These are phyloP conservation scores for carrot (Daucus carota) DNA, from an alignment of 129 eudicot species.

Conservation along the genomic window DH1_v3.0 NC_030383.2:52233001-52233500, in stretches of 20 bases:
- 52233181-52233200: slow-evolving; percentile 30
- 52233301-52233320: slow-evolving; percentile 59
- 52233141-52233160: slow-evolving; percentile 12
- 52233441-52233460: slow-evolving; percentile 43
- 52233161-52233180: slow-evolving; percentile 12
- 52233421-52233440: slow-evolving; percentile 28
- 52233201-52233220: slow-evolving; percentile 19
- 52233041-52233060: slow-evolving; percentile 19
- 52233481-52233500: slow-evolving; percentile 70
- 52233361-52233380: slow-evolving; percentile 39
- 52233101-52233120: slow-evolving; percentile 26
- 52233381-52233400: slow-evolving; percentile 26
- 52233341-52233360: slow-evolving; percentile 81
- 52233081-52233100: slow-evolving; percentile 32
- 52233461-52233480: slow-evolving; percentile 66
- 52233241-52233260: slow-evolving; percentile 32
- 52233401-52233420: slow-evolving; percentile 16
- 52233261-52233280: slow-evolving; percentile 16
- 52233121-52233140: slow-evolving; percentile 17
- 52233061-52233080: slow-evolving; percentile 25
- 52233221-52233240: slow-evolving; percentile 19
- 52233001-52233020: slow-evolving; percentile 25
- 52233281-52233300: slow-evolving; percentile 30
- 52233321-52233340: slow-evolving; percentile 67
- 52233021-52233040: slow-evolving; percentile 21